Conservation (phyloP, 1,284 basidiomycete species). For the Ceratobasidium sp. region DNA sequence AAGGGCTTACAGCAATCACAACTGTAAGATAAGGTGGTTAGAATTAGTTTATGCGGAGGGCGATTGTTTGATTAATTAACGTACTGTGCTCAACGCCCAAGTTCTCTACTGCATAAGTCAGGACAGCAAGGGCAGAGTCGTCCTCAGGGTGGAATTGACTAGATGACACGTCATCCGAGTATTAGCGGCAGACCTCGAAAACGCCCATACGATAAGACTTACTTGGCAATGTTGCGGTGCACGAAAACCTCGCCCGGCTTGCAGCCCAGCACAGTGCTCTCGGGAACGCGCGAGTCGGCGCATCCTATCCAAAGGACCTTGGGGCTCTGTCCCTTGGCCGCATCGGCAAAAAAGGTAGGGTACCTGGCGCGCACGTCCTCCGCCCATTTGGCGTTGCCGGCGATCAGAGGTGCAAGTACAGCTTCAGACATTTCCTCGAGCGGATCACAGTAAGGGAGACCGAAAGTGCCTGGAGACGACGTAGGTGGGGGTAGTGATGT, state of each 20-base stretch:
- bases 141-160: slow-evolving; percentile 88
- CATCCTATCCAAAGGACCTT: slow-evolving; percentile 83
- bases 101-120: slow-evolving; percentile 84
- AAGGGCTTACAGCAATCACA: slow-evolving; percentile 37
- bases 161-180: slow-evolving; percentile 22
- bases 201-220: slow-evolving; percentile 51
- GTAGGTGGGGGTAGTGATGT: neutral
- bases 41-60: slow-evolving; percentile 46
- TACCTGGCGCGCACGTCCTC: slow-evolving; percentile 67
- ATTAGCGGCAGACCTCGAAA: slow-evolving; percentile 1
- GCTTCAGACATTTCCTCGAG: slow-evolving; percentile 41
- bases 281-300: slow-evolving; percentile 76
- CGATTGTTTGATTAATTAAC: slow-evolving; percentile 59
- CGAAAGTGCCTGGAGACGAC: slow-evolving; percentile 3
- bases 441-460: slow-evolving; percentile 31
- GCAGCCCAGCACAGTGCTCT: slow-evolving; percentile 66
- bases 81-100: slow-evolving; percentile 87
- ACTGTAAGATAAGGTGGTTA: slow-evolving; percentile 9
- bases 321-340: slow-evolving; percentile 76
- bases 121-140: slow-evolving; percentile 80
- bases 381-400: slow-evolving; percentile 74
- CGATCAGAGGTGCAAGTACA: slow-evolving; percentile 63
- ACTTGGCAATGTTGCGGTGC: slow-evolving; percentile 77
- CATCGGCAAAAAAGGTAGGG: slow-evolving; percentile 72
- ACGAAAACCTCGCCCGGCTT: slow-evolving; percentile 78